Conservation (phyloP, 805 yeast species). For the Huiozyma sinensis region DNA sequence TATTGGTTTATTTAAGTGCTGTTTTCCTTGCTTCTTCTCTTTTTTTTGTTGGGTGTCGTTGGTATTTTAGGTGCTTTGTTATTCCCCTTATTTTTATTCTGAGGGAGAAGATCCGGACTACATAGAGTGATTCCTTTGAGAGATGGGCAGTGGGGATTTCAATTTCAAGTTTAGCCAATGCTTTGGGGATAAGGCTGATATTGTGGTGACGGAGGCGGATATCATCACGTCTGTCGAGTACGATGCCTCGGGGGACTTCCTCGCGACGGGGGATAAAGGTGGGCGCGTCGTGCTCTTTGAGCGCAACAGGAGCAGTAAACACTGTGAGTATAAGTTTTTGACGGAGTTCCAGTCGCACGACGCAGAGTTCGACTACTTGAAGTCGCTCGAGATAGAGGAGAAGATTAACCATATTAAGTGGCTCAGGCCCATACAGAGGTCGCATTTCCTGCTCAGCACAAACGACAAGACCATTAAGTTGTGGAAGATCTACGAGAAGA, state of each 20-base stretch:
- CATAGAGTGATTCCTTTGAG: too few relatives aligned
- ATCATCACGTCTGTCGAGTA: conserved; percentile 95
- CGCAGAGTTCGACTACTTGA: conserved; percentile 94
- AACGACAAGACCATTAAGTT: conserved; percentile 97
- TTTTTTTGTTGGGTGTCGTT: too few relatives aligned
- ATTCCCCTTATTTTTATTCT: too few relatives aligned
- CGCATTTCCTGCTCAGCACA: conserved; percentile 83
- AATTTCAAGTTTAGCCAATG: conserved; percentile 83
- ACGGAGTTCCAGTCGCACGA: conserved; percentile 98
- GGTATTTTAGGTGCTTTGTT: too few relatives aligned
- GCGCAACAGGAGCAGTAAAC: conserved; percentile 42
- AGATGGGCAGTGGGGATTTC: neutral
- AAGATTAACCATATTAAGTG: conserved; percentile 96
- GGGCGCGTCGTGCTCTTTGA: conserved; percentile 96
- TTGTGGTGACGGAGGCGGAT: conserved; percentile 94
- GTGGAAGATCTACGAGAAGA: conserved; percentile 92
- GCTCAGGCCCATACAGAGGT: conserved; percentile 75
- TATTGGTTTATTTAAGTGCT: too few relatives aligned
- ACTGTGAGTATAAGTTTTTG: conserved; percentile 87
- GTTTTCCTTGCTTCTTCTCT: too few relatives aligned
- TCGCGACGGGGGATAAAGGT: conserved; percentile 98
- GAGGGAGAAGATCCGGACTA: too few relatives aligned
- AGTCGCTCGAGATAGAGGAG: conserved; percentile 94
- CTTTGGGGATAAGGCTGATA: conserved; percentile 97
- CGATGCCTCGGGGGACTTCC: conserved; percentile 85